Evolutionary conservation across 768 basidiomycete genomes (phyloP), one percentile per base, ranked within the genome.

Genomic region (Ramaria rubella): DNA sequence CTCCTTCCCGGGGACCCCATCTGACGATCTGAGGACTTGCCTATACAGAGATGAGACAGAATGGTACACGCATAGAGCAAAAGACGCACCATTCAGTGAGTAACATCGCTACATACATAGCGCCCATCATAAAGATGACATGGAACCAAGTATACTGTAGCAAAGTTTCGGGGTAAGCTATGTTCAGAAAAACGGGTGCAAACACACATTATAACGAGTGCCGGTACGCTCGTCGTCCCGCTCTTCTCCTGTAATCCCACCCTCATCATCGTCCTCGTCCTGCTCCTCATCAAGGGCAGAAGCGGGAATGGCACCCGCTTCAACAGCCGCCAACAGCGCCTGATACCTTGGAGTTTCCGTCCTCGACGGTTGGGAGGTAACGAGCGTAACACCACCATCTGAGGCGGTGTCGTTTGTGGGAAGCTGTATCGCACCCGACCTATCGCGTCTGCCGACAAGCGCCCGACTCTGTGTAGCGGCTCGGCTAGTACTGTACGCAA

Each of bases 91-190:
- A 98, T 71, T 99, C 95, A 1, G 95, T 99, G 53, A 99, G 71
- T 14, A 99, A 76, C 81, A 96, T 94, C 5, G 90, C 93, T 24
- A 97, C 93, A 71, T 99, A 99, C 96, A 98, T 98, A 14, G 93
- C 78, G 27, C 85, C 96, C 63, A 98, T 87, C 44, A 88, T 83
- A 67, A 98, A 99, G 65, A 99, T 97, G 69, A 97, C 73, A 67
- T 99, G 96, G 83, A 99, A 98, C 93, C 94, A 99, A 1, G 93
- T 83, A 68, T 99, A 99, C 94, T 96, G 62, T 5, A 19, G 33
- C 38, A 44, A 21, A 27, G 31, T 34, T 63, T 21, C 63, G 62
- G 61, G 17, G 58, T 55, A 11, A 9, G 31, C n/a, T n/a, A 24
- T 26, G 57, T 38, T 34, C 31, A 5, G 17, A 54, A 40, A 29